Evolutionary conservation across 176 grass and related monocot genomes (phyloP).

Genomic region (Oryza meyeriana): DNA sequence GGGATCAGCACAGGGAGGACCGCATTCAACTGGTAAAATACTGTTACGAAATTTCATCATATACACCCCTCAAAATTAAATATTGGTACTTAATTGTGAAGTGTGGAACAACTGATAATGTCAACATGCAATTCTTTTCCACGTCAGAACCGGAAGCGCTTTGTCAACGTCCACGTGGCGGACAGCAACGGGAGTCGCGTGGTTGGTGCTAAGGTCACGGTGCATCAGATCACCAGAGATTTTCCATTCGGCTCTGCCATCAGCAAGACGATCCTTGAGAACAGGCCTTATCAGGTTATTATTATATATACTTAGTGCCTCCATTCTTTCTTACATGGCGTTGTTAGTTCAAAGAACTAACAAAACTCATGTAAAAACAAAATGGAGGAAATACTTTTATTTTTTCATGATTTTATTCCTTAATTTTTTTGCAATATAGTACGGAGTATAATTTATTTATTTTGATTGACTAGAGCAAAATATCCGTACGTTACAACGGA

Average conservation of each 20-base stretch:
- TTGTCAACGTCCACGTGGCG: slow-evolving; percentile 53
- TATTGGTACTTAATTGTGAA: background rate
- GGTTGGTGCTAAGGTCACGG: slow-evolving; percentile 35
- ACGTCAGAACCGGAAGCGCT: slow-evolving; percentile 62
- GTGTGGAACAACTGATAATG: background rate
- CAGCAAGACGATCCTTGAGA: slow-evolving; percentile 48
- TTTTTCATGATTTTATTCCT: too few relatives aligned
- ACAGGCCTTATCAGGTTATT: slow-evolving; percentile 63
- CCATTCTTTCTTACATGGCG: too few relatives aligned
- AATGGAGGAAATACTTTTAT: too few relatives aligned
- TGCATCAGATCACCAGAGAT: slow-evolving; percentile 58
- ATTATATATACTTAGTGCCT: too few relatives aligned
- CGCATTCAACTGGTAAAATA: slow-evolving; percentile 49
- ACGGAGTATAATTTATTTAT: too few relatives aligned
- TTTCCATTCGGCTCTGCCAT: slow-evolving; percentile 85
- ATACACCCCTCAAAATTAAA: background rate
- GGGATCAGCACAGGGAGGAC: slow-evolving; percentile 70
- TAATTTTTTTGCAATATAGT: too few relatives aligned
- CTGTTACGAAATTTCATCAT: background rate
- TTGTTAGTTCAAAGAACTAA: too few relatives aligned
- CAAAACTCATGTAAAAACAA: too few relatives aligned
- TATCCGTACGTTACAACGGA: too few relatives aligned
- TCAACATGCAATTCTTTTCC: background rate
- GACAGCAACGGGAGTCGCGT: slow-evolving; percentile 50
- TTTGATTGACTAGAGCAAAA: too few relatives aligned